These are phyloP conservation scores for Rostrohypoxylon terebratum DNA, from an alignment of 495 filamentous ascomycete species.

Conservation along the genomic window DNA sequence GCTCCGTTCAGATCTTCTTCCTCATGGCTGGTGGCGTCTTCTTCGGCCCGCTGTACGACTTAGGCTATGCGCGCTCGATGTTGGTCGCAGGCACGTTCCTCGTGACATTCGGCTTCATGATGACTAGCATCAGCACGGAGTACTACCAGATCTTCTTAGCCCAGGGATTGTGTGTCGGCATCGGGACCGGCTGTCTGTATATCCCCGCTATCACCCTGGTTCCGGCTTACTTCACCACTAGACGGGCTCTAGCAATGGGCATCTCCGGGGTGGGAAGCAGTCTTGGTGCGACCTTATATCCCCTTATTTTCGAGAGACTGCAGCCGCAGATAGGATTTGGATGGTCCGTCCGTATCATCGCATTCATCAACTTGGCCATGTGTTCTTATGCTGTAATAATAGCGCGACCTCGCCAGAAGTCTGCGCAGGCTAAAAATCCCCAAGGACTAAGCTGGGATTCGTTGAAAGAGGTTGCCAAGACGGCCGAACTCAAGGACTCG, in stretches of 20 bases:
- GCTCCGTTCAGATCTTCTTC: conserved; percentile 17
- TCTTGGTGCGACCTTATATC: conserved; percentile 4
- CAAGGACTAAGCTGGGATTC: background rate
- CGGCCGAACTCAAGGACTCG: background rate
- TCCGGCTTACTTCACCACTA: conserved; percentile 12
- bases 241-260: conserved; percentile 2
- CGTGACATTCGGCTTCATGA: conserved; percentile 10
- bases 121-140: conserved; percentile 13
- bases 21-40: conserved; percentile 13
- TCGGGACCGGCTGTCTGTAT: conserved; percentile 6
- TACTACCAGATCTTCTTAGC: conserved; percentile 8
- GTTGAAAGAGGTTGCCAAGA: background rate
- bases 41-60: conserved; percentile 10
- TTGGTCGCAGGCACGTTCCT: background rate
- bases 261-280: background rate
- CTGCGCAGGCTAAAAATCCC: background rate
- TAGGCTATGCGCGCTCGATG: conserved; percentile 16
- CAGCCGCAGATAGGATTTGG: conserved; percentile 15
- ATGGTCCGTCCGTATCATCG: conserved; percentile 2
- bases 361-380: background rate
- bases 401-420: conserved; percentile 4
- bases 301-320: conserved; percentile 4
- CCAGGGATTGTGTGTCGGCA: conserved; percentile 8
- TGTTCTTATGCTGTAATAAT: conserved; percentile 7
- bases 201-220: conserved; percentile 9